A percentile compares a stretch with the other conserved stretches of the same genome.
Conservation (phyloP, 2,329 filamentous ascomycete genomes). For the Didymella pinodella region DNA sequence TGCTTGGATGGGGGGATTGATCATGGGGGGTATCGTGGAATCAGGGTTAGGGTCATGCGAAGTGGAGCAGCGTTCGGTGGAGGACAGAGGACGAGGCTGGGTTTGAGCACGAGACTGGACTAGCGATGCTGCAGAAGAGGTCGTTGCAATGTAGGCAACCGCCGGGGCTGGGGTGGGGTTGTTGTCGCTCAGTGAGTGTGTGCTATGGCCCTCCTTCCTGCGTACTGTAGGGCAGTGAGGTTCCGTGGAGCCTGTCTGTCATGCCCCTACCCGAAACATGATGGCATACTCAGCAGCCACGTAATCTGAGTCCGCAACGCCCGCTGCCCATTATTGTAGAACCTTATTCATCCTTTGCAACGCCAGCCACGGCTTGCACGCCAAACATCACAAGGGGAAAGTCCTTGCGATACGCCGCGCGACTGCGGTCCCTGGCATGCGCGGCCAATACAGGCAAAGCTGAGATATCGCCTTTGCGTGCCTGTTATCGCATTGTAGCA, state of each 20-base stretch:
- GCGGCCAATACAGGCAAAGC: not conserved
- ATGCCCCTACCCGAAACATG: constrained; percentile 11
- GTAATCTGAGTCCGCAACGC: constrained; percentile 5
- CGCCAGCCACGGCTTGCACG: not conserved
- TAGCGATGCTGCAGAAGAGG: not conserved
- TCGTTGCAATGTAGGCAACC: not conserved
- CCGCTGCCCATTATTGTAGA: not conserved
- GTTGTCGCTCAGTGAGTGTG: constrained; percentile 1
- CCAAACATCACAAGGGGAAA: constrained; percentile 9
- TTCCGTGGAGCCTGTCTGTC: too few relatives aligned
- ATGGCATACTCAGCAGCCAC: constrained; percentile 9
- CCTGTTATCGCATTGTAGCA: constrained; percentile 15
- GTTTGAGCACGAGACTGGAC: constrained; percentile 10
- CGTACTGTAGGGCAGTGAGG: too few relatives aligned
- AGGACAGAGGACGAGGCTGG: not conserved
- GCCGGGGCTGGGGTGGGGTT: not conserved
- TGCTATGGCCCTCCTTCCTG: not conserved
- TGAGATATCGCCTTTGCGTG: constrained; percentile 15
- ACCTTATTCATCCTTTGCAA: not conserved
- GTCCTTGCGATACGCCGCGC: constrained; percentile 11
- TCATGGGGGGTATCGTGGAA: constrained; percentile 12
- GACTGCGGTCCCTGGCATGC: constrained; percentile 16
- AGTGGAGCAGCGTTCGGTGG: not conserved
- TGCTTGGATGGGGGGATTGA: not conserved
- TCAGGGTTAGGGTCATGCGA: not conserved